Percentiles rank a stretch among this genome's conserved stretches.
Conservation (phyloP, 495 filamentous ascomycete species). For the Lichenothelia convexa region DNA sequence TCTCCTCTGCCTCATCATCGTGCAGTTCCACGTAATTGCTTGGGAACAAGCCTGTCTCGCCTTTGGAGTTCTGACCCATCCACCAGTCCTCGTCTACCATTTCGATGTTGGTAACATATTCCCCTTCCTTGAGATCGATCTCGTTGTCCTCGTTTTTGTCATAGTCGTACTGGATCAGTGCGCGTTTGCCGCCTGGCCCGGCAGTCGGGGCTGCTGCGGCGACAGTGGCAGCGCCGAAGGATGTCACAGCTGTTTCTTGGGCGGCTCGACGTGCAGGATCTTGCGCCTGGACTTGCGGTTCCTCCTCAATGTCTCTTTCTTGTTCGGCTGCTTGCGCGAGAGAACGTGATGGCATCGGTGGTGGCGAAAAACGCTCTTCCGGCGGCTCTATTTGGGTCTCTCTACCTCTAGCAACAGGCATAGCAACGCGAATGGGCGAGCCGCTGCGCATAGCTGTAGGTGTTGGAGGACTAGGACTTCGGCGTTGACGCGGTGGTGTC, state of each 20-base stretch:
- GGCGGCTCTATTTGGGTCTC: slow-evolving; percentile 31
- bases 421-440: slow-evolving; percentile 72
- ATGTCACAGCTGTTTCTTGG: slow-evolving; percentile 28
- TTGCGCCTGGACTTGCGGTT: slow-evolving; percentile 31
- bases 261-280: slow-evolving; percentile 47
- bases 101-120: slow-evolving; percentile 84
- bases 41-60: slow-evolving; percentile 80
- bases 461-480: slow-evolving; percentile 42
- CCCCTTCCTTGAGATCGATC: slow-evolving; percentile 75
- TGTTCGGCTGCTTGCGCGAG: slow-evolving; percentile 39
- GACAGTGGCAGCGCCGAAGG: slow-evolving; percentile 22
- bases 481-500: slow-evolving; percentile 38
- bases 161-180: slow-evolving; percentile 83
- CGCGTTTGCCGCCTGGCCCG: slow-evolving; percentile 37
- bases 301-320: slow-evolving; percentile 45
- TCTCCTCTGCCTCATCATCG: slow-evolving; percentile 30
- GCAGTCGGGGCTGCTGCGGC: slow-evolving; percentile 11
- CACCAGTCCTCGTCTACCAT: slow-evolving; percentile 98
- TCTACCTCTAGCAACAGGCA: slow-evolving; percentile 55
- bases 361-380: slow-evolving; percentile 31
- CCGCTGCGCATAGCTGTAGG: slow-evolving; percentile 30
- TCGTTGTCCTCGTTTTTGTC: slow-evolving; percentile 96
- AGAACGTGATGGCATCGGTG: slow-evolving; percentile 36
- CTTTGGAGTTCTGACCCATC: slow-evolving; percentile 68
- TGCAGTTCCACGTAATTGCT: slow-evolving; percentile 90